Evolutionary conservation across 768 basidiomycete genomes (phyloP).

Genomic region (Auricularia sp.): DNA sequence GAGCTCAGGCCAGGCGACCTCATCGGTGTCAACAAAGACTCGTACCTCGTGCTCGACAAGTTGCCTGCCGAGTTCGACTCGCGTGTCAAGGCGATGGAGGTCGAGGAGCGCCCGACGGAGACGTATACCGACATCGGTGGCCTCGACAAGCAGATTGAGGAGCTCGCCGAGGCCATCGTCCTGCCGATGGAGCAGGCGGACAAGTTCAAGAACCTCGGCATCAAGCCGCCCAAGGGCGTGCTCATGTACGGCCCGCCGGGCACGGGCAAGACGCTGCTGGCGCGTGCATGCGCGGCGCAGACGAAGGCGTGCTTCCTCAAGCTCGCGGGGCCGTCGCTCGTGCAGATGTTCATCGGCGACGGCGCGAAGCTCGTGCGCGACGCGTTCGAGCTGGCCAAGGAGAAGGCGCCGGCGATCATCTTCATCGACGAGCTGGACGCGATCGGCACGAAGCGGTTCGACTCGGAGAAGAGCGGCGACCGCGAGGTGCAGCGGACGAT

Average conservation of each 20-base stretch:
- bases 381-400: slow-evolving; percentile 94
- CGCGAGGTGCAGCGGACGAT: slow-evolving; percentile 99
- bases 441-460: slow-evolving; percentile 98
- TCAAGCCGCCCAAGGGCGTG: slow-evolving; percentile 94
- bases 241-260: slow-evolving; percentile 99
- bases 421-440: slow-evolving; percentile 98
- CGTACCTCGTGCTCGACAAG: slow-evolving; percentile 91
- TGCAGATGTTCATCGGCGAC: slow-evolving; percentile 99
- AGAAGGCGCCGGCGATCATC: slow-evolving; percentile 98
- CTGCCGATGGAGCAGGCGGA: slow-evolving; percentile 98
- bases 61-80: slow-evolving; percentile 97
- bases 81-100: slow-evolving; percentile 99
- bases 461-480: slow-evolving; percentile 97
- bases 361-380: slow-evolving; percentile 98
- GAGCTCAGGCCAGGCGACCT: slow-evolving; percentile 85
- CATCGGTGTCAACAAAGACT: slow-evolving; percentile 99
- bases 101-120: slow-evolving; percentile 95
- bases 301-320: slow-evolving; percentile 98
- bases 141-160: slow-evolving; percentile 98
- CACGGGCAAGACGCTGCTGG: slow-evolving; percentile 97
- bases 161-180: slow-evolving; percentile 95
- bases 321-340: slow-evolving; percentile 92
- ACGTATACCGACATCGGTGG: slow-evolving; percentile 97
- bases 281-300: slow-evolving; percentile 95
- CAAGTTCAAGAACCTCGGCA: slow-evolving; percentile 97